phyloP scores from a whole-genome alignment of 2,329 filamentous ascomycete species.

The Alternaria metachromatica region DNA sequence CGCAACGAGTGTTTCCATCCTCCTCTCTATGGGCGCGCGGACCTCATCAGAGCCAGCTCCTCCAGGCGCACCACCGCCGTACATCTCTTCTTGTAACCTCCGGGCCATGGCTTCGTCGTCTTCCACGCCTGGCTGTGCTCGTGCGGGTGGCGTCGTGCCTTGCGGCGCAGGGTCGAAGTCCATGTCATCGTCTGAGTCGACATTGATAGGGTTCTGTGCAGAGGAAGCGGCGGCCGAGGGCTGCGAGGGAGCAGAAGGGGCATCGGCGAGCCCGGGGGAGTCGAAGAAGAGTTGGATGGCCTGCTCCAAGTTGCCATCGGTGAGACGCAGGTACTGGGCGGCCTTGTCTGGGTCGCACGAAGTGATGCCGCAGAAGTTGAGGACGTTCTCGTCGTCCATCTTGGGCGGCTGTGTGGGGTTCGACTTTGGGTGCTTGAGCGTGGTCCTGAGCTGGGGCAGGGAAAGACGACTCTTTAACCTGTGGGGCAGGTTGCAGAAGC shows the following conservation, averaged over 20 bases:
- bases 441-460: neutral
- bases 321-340: conserved; percentile 80
- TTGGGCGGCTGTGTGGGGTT: conserved; percentile 5
- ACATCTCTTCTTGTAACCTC: conserved; percentile 89
- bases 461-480: neutral
- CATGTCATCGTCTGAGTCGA: conserved; percentile 78
- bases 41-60: conserved; percentile 65
- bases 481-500: neutral
- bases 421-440: neutral
- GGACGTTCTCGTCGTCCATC: conserved; percentile 65
- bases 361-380: conserved; percentile 82
- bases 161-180: conserved; percentile 53
- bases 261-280: conserved; percentile 74
- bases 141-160: conserved; percentile 30
- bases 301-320: conserved; percentile 82
- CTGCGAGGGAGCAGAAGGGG: conserved; percentile 45
- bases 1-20: conserved; percentile 88
- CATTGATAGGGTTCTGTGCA: conserved; percentile 67
- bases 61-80: conserved; percentile 59
- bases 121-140: conserved; percentile 61
- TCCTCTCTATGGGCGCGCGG: conserved; percentile 87
- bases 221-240: conserved; percentile 48
- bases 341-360: conserved; percentile 76
- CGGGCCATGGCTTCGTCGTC: conserved; percentile 95
- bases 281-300: conserved; percentile 92